Base-by-base conservation (phyloP, 2,329 filamentous ascomycete species). In the Pyrenochaeta sp. region DNA sequence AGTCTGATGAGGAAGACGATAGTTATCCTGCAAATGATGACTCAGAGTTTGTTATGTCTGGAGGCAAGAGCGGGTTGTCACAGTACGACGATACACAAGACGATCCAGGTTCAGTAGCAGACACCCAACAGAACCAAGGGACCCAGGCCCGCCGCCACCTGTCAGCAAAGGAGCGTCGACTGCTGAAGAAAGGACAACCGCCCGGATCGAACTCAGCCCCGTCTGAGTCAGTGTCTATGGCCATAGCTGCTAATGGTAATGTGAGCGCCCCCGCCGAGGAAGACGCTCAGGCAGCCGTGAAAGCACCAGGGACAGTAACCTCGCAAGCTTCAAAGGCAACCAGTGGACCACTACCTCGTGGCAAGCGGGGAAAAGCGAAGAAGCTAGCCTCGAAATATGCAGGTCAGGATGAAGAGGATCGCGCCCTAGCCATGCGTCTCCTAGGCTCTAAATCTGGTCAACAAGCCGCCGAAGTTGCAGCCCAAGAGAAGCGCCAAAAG, bases 321-420 rank as follows among this genome's bases (percentile, higher is more conserved):
- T 68, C 72, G 2, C 64, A 72, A 58, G 61, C 63, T 24, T 70
- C 71, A 2, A 76, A 73, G 48, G 62, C 65, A 25, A 67, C 61
- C 56, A 67, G 71, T 67, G 62, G 58, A 0, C 72, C 77, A 1
- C 66, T 77, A 1, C 78, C 84, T 13, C 88, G 93, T 56, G 92
- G 93, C 30, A 92, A 96, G 76, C 88, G 87, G 56, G 85, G 85
- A 58, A 97, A 96, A 75, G 88, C 89, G 43, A 97, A 96, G 82
- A 96, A 95, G 77, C 88, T 92, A 1, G 92, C 92, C 3, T 82
- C 87, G 57, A 97, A 97, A 76, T 99, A 99, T 79, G 94, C 91
- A 45, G 83, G 96, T 68, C 95, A 98, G 82, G 94, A 98, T 68
- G 93, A 97, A 54, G 94, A 97, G 77, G 95, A 99, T 72, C 91